Evolutionary conservation across 169 alveolate species (phyloP).

Genomic region (Plasmodium relictum): DNA sequence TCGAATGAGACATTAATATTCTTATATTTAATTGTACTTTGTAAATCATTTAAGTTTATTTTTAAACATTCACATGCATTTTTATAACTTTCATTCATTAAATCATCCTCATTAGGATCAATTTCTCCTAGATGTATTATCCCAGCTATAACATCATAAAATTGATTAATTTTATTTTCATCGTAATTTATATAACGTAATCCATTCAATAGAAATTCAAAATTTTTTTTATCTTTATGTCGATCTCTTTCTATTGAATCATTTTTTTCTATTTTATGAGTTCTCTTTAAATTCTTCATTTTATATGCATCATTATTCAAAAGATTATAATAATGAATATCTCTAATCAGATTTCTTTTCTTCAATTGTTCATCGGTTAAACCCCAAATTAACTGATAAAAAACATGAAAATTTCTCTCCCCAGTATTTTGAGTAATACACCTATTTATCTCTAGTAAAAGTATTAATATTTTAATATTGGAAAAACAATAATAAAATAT

Average conservation of each 20-base stretch:
- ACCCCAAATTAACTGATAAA: constrained; percentile 89
- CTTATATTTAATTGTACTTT: constrained; percentile 24
- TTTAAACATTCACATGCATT: constrained; percentile 20
- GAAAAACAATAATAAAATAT: constrained; percentile 88
- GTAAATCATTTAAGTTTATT: constrained; percentile 4
- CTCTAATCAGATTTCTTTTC: constrained; percentile 35
- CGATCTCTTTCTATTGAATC: constrained; percentile 1
- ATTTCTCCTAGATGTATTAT: constrained; percentile 59
- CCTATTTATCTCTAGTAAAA: constrained; percentile 96
- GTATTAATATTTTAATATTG: constrained; percentile 35
- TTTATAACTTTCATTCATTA: constrained; percentile 1
- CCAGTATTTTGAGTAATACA: constrained; percentile 89
- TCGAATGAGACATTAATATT: constrained; percentile 35
- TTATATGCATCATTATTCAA: constrained; percentile 8
- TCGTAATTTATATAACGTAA: constrained; percentile 63
- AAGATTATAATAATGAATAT: constrained; percentile 26
- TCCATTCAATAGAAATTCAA: constrained; percentile 38
- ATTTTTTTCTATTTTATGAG: not conserved
- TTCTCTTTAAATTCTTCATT: not conserved
- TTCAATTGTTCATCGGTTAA: constrained; percentile 57
- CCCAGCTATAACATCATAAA: constrained; percentile 57
- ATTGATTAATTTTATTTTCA: constrained; percentile 18
- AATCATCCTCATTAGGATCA: not conserved
- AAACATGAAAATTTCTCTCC: constrained; percentile 98
- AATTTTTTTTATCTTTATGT: constrained; percentile 39